Evolutionary conservation across 306 rosid genomes (phyloP).

Genomic region (Cicer chorassanicum): DNA sequence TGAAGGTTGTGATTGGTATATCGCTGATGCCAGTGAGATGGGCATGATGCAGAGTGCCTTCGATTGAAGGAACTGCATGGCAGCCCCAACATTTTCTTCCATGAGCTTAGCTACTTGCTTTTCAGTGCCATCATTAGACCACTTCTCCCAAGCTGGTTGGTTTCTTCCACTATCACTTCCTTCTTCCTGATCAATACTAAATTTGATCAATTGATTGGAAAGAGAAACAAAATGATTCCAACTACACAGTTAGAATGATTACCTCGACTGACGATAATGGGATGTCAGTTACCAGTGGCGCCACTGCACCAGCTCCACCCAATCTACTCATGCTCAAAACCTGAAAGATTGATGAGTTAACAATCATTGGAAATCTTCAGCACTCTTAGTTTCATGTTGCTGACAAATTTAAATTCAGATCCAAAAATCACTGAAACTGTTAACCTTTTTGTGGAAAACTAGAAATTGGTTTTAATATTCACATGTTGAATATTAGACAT

Average conservation of each 20-base stretch:
- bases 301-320: constrained; percentile 99
- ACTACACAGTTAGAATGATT: constrained; percentile 27
- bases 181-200: constrained; percentile 65
- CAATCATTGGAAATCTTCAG: constrained; percentile 1
- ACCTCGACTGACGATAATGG: constrained; percentile 96
- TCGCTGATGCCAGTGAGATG: constrained; percentile 87
- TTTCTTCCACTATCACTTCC: constrained; percentile 83
- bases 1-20: constrained; percentile 84
- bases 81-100: constrained; percentile 95
- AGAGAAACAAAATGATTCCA: background rate
- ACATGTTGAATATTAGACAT: constrained; percentile 21
- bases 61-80: constrained; percentile 95
- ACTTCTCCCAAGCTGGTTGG: constrained; percentile 94
- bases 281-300: constrained; percentile 90
- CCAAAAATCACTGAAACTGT: constrained; percentile 35
- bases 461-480: constrained; percentile 26
- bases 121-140: constrained; percentile 93
- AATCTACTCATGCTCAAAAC: constrained; percentile 98
- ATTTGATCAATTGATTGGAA: constrained; percentile 15
- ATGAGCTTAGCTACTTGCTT: constrained; percentile 87
- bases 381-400: constrained; percentile 24
- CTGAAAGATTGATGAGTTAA: constrained; percentile 56
- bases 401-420: constrained; percentile 31
- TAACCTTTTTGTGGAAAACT: constrained; percentile 9
- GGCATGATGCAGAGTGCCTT: constrained; percentile 98